Base-by-base conservation (phyloP, 129 eudicot species). In the Gnaphalium uliginosum region DNA sequence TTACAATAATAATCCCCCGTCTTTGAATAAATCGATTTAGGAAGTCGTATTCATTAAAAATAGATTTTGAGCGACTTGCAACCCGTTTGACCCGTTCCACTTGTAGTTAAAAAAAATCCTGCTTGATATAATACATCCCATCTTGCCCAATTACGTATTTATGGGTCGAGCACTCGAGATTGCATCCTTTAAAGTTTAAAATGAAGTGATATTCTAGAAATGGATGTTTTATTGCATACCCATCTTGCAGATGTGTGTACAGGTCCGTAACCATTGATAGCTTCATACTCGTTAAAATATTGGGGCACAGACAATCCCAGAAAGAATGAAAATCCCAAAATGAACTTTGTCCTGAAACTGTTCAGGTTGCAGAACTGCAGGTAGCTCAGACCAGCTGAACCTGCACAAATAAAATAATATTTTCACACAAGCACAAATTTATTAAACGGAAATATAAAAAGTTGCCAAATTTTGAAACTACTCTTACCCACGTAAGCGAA, bases 281-380 rank as follows among this genome's bases (percentile, higher is more conserved):
- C 90, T 32, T 72, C 83, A 76, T 80, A 83, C 78, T 88, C 93
- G 2, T 88, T 88, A 76, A 88, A 88, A 85, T 88, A 88, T 41
- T 88, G 93, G 82, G 93, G 85, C 17, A 88, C 64, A 15, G 94
- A 88, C 60, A 88, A 79, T 14, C 94, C 94, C 78, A 88, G 5
- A 78, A 86, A 88, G 74, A 88, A 58, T 1, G 94, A 88, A 79
- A 86, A 85, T 51, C 94, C 94, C 15, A 88, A 57, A 65, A 88
- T 83, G 78, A 88, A 88, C 69, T 83, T 88, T 50, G 94, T 88
- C 71, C 94, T 43, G 77, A 86, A 88, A 79, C 88, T 88, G 81
- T 88, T 88, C 59, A 88, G 94, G 72, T 88, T 83, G 83, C 94
- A 88, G 78, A 88, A 88, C 66, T 88, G 94, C 25, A 88, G 87